These are phyloP conservation scores for Helotiales sp. DNA, from an alignment of 2,329 filamentous ascomycete genomes.

Conservation along the genomic window DNA sequence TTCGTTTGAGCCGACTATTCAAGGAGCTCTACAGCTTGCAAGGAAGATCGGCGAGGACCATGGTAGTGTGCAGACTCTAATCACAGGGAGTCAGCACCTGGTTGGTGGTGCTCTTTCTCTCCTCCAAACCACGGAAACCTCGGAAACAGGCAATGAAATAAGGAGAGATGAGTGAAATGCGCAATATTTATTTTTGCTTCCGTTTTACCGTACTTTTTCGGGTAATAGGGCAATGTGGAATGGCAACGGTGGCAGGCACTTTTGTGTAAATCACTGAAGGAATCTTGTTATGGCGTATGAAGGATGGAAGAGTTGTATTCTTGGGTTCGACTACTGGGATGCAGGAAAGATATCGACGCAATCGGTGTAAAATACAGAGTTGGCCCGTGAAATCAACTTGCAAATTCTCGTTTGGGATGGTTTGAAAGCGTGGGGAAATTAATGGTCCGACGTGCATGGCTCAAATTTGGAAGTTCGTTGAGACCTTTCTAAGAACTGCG, in stretches of 20 bases:
- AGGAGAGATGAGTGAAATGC: neutral
- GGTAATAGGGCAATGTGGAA: neutral
- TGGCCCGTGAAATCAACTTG: neutral
- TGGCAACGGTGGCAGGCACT: neutral
- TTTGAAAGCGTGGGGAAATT: constrained; percentile 1
- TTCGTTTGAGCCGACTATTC: constrained; percentile 6
- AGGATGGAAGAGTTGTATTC: neutral
- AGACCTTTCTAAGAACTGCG: neutral
- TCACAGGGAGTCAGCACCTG: constrained; percentile 13
- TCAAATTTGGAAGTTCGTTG: constrained; percentile 1
- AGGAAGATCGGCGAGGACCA: constrained; percentile 7
- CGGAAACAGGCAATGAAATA: neutral
- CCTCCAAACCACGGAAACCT: neutral
- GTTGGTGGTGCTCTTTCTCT: constrained; percentile 11
- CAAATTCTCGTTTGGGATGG: constrained; percentile 2
- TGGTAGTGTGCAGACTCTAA: constrained; percentile 6
- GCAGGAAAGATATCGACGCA: constrained; percentile 3
- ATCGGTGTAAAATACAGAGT: constrained; percentile 7
- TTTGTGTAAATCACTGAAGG: neutral
- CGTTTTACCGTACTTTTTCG: neutral
- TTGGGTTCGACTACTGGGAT: neutral
- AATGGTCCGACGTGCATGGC: neutral
- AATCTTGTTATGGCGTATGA: neutral
- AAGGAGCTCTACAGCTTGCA: constrained; percentile 9
- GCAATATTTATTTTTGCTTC: neutral